phyloP scores from a whole-genome alignment of 169 alveolate genomes.

The Eimeria necatrix region DNA sequence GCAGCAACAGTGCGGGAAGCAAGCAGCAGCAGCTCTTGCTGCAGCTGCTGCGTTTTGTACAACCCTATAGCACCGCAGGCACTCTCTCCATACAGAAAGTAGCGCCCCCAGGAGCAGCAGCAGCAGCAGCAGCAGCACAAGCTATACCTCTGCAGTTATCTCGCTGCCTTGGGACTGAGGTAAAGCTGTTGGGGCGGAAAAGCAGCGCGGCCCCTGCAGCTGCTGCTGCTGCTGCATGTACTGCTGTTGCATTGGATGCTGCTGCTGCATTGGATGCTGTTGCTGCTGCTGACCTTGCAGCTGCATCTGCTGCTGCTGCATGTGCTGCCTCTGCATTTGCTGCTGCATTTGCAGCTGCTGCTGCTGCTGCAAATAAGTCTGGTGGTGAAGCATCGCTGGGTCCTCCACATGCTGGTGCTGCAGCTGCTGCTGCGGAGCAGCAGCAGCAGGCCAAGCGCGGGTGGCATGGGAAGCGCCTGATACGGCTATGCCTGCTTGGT shows the following conservation, averaged over 20 bases:
- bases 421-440: slow-evolving; percentile 15
- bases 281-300: slow-evolving; percentile 45
- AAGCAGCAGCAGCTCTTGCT: not conserved
- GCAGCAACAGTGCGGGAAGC: not conserved
- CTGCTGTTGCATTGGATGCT: not conserved
- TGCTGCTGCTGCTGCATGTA: slow-evolving; percentile 11
- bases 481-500: not conserved
- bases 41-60: not conserved
- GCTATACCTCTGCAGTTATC: not conserved
- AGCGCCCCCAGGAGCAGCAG: slow-evolving; percentile 7
- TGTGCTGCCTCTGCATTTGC: slow-evolving; percentile 8
- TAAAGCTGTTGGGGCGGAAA: not conserved
- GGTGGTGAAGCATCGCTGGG: slow-evolving; percentile 22
- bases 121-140: slow-evolving; percentile 20
- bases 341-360: slow-evolving; percentile 59
- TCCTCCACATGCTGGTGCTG: not conserved
- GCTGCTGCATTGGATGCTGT: slow-evolving; percentile 6
- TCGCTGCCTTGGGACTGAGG: slow-evolving; percentile 1
- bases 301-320: not conserved
- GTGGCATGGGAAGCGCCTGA: slow-evolving; percentile 9
- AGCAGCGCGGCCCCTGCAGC: slow-evolving; percentile 38
- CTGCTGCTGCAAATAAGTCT: slow-evolving; percentile 33
- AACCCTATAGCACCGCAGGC: no score
- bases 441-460: slow-evolving; percentile 20
- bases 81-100: not conserved